These are phyloP conservation scores for cucumber (Cucumis sativus) DNA, from an alignment of 306 rosid genomes.

Conservation along the genomic window DNA sequence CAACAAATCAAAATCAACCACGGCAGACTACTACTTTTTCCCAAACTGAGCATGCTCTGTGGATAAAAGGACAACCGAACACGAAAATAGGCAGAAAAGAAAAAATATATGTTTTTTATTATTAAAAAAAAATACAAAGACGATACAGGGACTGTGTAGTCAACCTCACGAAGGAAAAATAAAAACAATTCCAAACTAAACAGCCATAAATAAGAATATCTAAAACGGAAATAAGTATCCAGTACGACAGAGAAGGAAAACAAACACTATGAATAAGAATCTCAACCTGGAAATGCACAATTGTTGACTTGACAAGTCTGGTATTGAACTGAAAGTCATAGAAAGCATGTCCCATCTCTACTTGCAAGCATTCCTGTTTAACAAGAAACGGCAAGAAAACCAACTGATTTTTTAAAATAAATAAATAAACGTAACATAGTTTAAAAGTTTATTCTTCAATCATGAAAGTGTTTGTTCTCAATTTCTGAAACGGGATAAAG, in stretches of 20 bases:
- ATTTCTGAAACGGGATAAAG: background rate
- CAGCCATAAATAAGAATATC: background rate
- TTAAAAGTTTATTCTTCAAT: background rate
- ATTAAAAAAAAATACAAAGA: background rate
- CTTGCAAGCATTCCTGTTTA: conserved; percentile 56
- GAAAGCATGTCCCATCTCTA: conserved; percentile 45
- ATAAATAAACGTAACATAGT: background rate
- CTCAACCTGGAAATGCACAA: conserved; percentile 91
- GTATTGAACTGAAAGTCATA: conserved; percentile 87
- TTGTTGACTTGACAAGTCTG: conserved; percentile 79
- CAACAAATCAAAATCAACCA: background rate
- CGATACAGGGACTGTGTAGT: background rate
- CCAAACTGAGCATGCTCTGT: background rate
- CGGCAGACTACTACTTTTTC: background rate
- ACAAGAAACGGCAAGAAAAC: background rate
- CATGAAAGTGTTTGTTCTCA: background rate
- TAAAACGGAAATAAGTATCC: background rate
- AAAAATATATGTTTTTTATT: no score
- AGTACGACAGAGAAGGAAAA: background rate
- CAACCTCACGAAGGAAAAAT: background rate
- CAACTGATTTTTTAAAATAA: background rate
- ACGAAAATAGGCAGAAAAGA: no score
- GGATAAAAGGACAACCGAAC: background rate
- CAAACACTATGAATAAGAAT: background rate
- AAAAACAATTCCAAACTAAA: background rate